A percentile compares a stretch with the other conserved stretches of the same genome.
Evolutionary conservation across 75 land plant genomes (phyloP).

Genomic region (Picea glauca): DNA sequence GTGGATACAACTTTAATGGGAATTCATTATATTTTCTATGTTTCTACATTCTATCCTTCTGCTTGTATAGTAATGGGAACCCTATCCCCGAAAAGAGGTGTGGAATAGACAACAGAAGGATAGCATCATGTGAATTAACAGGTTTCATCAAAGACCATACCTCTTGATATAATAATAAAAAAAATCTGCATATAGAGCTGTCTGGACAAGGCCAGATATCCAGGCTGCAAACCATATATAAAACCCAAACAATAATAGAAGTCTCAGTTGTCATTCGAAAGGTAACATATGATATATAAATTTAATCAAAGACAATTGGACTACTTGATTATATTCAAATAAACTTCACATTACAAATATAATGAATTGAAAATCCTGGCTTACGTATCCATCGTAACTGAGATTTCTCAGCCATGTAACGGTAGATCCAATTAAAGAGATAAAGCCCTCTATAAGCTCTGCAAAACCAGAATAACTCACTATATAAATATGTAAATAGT

Average conservation of each 20-base stretch:
- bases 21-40: neutral
- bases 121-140: neutral
- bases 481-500: neutral
- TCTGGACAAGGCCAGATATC: conserved; percentile 78
- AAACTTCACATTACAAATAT: neutral
- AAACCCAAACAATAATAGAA: neutral
- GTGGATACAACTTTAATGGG: neutral
- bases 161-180: conserved; percentile 85
- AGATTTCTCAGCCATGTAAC: conserved; percentile 73
- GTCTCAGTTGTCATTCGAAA: neutral
- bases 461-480: conserved; percentile 8
- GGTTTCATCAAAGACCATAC: conserved; percentile 16
- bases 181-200: conserved; percentile 82
- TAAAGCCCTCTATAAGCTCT: conserved; percentile 77
- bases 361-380: conserved; percentile 9
- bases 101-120: neutral
- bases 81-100: neutral
- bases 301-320: neutral
- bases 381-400: conserved; percentile 80
- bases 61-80: neutral
- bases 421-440: conserved; percentile 77
- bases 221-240: conserved; percentile 55
- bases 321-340: neutral
- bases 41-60: neutral
- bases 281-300: neutral